Evolutionary conservation across 345 rosid genomes (phyloP).

Genomic region (Salix brachista): DNA sequence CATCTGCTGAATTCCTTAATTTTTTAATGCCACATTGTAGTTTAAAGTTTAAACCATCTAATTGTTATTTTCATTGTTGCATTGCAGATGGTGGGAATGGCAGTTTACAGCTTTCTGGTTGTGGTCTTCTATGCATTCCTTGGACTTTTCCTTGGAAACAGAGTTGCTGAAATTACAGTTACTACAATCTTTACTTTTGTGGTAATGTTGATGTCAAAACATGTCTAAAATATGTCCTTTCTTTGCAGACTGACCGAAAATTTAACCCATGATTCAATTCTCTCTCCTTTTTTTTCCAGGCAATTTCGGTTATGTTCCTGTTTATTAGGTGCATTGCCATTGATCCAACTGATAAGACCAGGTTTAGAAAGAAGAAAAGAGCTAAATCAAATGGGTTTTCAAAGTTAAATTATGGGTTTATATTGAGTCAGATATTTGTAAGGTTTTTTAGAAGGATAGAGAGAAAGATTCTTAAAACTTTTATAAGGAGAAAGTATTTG

Average conservation of each 20-base stretch:
- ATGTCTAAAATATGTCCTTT: background rate
- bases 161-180: conserved; percentile 61
- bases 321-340: conserved; percentile 80
- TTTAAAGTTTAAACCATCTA: background rate
- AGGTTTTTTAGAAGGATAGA: conserved; percentile 81
- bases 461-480: conserved; percentile 71
- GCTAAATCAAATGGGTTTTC: conserved; percentile 45
- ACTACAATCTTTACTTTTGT: conserved; percentile 55
- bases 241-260: background rate
- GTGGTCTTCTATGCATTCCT: conserved; percentile 71
- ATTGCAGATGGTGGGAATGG: conserved; percentile 79
- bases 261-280: background rate
- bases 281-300: conserved; percentile 41
- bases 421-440: conserved; percentile 64
- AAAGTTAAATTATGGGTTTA: conserved; percentile 65
- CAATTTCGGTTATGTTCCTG: conserved; percentile 60
- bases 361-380: conserved; percentile 57
- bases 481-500: conserved; percentile 71
- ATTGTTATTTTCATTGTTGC: background rate
- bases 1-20: conserved; percentile 1
- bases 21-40: background rate
- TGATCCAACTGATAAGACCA: conserved; percentile 87
- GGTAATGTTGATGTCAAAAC: conserved; percentile 40
- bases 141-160: conserved; percentile 77
- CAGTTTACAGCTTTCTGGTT: conserved; percentile 58